Percentiles rank a stretch among this genome's conserved stretches.
Conservation (phyloP, 495 filamentous ascomycete species). For the Corynascus novoguineensis region DNA sequence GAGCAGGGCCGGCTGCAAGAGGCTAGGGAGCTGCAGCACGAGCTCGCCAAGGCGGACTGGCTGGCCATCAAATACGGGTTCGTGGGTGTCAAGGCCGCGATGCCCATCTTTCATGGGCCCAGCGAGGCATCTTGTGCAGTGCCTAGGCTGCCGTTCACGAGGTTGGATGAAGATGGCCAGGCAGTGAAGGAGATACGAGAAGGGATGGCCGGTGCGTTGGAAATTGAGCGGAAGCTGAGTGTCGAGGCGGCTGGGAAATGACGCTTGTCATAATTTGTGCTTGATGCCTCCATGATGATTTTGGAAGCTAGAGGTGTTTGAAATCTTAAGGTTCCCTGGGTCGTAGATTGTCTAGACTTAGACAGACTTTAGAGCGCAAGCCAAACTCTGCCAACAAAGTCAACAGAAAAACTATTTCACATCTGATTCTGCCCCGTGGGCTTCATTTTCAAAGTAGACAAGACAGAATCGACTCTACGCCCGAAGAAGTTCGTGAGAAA, state of each 20-base stretch:
- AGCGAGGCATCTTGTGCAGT: slow-evolving; percentile 33
- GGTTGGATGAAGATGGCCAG: slow-evolving; percentile 5
- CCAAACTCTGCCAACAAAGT: background rate
- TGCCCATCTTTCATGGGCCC: slow-evolving; percentile 72
- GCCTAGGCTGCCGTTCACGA: slow-evolving; percentile 24
- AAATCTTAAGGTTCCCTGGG: no score
- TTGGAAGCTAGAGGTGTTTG: no score
- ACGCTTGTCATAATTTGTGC: background rate
- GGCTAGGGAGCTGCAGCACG: slow-evolving; percentile 62
- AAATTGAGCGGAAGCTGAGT: slow-evolving; percentile 7
- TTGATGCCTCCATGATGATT: no score
- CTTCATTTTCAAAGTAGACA: no score
- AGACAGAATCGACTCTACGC: no score
- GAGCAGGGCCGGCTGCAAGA: slow-evolving; percentile 61
- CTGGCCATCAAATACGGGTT: slow-evolving; percentile 74
- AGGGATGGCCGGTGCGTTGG: slow-evolving; percentile 15
- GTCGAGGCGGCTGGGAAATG: slow-evolving; percentile 1
- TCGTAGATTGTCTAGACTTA: background rate
- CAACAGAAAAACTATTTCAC: background rate
- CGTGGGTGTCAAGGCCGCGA: slow-evolving; percentile 73
- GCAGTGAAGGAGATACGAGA: slow-evolving; percentile 12
- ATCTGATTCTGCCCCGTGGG: no score
- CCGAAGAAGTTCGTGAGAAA: no score
- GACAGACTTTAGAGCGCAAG: background rate
- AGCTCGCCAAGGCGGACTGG: slow-evolving; percentile 73